These are phyloP conservation scores for Starmerella apis DNA, from an alignment of 805 yeast genomes.

Conservation along the genomic window DNA sequence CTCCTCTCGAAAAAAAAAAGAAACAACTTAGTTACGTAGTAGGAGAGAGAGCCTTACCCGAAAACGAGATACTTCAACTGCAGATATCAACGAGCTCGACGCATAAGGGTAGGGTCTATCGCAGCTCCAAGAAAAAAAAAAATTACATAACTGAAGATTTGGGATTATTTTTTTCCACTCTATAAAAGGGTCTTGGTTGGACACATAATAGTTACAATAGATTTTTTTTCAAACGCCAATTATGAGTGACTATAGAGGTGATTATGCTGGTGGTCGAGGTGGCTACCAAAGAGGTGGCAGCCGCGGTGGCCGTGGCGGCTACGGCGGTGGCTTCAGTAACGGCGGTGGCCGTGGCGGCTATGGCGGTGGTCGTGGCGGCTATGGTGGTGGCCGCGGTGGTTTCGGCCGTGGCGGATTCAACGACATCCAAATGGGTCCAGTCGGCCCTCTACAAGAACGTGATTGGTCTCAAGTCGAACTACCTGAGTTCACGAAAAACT, in stretches of 20 bases:
- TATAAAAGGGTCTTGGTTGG: conserved; percentile 6
- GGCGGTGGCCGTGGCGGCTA: conserved; percentile 28
- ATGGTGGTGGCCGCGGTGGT: conserved; percentile 36
- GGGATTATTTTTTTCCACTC: not conserved
- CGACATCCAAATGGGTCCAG: conserved; percentile 30
- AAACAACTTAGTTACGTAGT: too few relatives aligned
- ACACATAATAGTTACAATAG: too few relatives aligned
- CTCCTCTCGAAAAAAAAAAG: too few relatives aligned
- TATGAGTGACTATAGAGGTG: not conserved
- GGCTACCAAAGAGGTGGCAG: conserved; percentile 9
- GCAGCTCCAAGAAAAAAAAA: not conserved
- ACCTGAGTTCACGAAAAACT: conserved; percentile 90
- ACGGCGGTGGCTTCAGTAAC: conserved; percentile 27
- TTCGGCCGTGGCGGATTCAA: conserved; percentile 37
- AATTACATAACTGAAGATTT: conserved; percentile 6
- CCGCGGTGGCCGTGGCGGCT: conserved; percentile 15
- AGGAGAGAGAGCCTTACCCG: too few relatives aligned
- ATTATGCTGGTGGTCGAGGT: not conserved
- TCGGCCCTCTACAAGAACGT: conserved; percentile 47
- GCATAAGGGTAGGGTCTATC: not conserved
- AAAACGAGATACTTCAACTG: not conserved
- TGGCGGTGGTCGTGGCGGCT: conserved; percentile 32
- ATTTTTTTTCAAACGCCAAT: not conserved
- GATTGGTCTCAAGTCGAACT: conserved; percentile 68
- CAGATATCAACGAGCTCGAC: not conserved